These are phyloP conservation scores for Colletotrichum sansevieriae DNA, from an alignment of 2,329 filamentous ascomycete species.

Conservation along the genomic window DNA sequence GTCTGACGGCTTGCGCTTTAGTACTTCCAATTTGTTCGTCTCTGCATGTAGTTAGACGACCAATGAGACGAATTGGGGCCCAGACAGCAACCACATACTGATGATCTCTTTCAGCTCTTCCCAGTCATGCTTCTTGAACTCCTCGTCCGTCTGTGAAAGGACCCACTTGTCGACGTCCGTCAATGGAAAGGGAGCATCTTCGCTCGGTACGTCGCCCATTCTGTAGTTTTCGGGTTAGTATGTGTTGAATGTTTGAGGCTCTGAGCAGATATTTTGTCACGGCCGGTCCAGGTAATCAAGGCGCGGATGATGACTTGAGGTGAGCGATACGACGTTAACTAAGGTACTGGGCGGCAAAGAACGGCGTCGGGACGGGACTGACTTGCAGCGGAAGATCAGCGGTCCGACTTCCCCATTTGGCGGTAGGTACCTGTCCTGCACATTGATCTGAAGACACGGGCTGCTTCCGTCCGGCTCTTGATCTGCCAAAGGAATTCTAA, in stretches of 20 bases:
- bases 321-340: constrained; percentile 1
- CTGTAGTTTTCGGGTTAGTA: constrained; percentile 19
- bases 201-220: constrained; percentile 57
- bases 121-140: constrained; percentile 81
- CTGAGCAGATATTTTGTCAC: background rate
- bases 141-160: constrained; percentile 74
- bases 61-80: constrained; percentile 10
- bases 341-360: constrained; percentile 21
- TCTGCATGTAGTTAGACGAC: constrained; percentile 49
- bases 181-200: constrained; percentile 68
- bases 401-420: constrained; percentile 23
- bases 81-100: constrained; percentile 52
- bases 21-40: constrained; percentile 74
- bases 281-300: background rate
- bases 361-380: constrained; percentile 5
- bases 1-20: constrained; percentile 86
- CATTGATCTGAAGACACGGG: background rate
- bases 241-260: background rate
- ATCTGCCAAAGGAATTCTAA: too few species aligned
- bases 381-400: constrained; percentile 38
- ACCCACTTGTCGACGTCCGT: constrained; percentile 71
- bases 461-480: background rate
- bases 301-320: background rate
- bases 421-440: background rate
- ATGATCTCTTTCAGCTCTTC: constrained; percentile 77